A percentile compares a stretch with the other conserved stretches of the same genome.
phyloP scores from a whole-genome alignment of 2,329 filamentous ascomycete species.

The Colletotrichum gigasporum region DNA sequence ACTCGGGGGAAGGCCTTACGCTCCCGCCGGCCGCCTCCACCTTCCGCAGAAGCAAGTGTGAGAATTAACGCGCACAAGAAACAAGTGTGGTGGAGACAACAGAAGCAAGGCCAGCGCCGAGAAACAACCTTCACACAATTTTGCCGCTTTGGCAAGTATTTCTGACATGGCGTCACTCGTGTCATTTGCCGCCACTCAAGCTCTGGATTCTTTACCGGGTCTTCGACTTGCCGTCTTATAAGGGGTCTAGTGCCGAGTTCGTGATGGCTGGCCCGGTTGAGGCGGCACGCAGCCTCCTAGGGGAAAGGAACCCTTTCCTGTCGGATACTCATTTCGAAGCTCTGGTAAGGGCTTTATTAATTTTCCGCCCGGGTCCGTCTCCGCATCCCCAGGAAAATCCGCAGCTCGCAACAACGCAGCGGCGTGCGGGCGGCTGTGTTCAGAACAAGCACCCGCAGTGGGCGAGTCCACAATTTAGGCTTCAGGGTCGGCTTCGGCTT shows the following conservation, averaged over 20 bases:
- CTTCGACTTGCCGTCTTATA: not conserved
- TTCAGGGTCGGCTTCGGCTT: constrained; percentile 1
- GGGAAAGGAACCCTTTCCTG: not conserved
- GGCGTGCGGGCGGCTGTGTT: not conserved
- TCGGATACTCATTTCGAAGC: not conserved
- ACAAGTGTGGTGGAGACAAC: not conserved
- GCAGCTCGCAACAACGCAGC: not conserved
- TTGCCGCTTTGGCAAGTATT: too few species aligned
- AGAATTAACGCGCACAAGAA: not conserved
- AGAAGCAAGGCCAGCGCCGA: not conserved
- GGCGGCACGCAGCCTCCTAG: not conserved
- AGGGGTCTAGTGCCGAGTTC: not conserved
- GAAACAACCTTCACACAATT: not conserved
- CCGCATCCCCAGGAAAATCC: not conserved
- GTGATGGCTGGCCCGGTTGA: not conserved
- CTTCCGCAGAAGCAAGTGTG: too few species aligned
- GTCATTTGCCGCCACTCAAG: not conserved
- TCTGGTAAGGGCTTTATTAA: not conserved
- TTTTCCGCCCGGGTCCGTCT: not conserved
- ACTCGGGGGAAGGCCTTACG: too few species aligned
- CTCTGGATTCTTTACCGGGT: not conserved
- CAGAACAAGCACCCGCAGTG: not conserved
- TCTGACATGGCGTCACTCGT: not conserved
- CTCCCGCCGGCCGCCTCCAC: too few species aligned
- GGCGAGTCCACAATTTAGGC: constrained; percentile 1